A percentile compares a stretch with the other conserved stretches of the same genome.
Conservation (phyloP, 2,329 filamentous ascomycete species). For the Gyromitra esculenta region DNA sequence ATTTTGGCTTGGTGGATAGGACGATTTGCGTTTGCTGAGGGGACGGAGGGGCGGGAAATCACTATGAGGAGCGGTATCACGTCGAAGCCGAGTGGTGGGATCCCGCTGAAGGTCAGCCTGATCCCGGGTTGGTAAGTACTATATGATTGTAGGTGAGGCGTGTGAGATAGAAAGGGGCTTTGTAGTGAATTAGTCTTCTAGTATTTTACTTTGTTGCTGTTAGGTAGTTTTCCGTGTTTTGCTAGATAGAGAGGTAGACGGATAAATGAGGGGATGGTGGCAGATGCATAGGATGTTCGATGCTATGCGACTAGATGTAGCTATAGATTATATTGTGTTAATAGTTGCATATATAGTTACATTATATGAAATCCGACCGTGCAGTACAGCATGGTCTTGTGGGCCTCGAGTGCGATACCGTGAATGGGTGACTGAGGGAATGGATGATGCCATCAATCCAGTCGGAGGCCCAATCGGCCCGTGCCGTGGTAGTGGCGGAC, state of each 20-base stretch:
- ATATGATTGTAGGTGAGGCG: neutral
- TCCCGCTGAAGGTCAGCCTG: slow-evolving; percentile 75
- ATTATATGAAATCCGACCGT: neutral
- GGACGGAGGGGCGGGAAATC: slow-evolving; percentile 71
- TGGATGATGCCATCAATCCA: neutral
- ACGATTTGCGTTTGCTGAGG: slow-evolving; percentile 74
- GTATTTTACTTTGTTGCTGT: neutral
- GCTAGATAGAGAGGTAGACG: neutral
- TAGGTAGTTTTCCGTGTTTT: neutral
- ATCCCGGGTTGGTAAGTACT: slow-evolving; percentile 69
- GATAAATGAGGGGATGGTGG: neutral
- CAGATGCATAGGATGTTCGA: neutral
- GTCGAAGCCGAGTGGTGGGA: slow-evolving; percentile 74
- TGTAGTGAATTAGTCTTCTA: neutral
- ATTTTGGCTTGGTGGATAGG: slow-evolving; percentile 13
- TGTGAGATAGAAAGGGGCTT: neutral
- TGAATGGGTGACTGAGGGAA: neutral
- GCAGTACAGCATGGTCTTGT: neutral
- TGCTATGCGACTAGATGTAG: neutral
- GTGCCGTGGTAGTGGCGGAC: neutral
- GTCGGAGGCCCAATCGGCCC: neutral
- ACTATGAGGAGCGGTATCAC: slow-evolving; percentile 77
- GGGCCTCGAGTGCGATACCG: slow-evolving; percentile 16
- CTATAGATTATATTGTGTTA: neutral
- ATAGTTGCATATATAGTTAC: neutral